These are phyloP conservation scores for Tricholoma furcatifolium DNA, from an alignment of 768 basidiomycete species.

Conservation along the genomic window DNA sequence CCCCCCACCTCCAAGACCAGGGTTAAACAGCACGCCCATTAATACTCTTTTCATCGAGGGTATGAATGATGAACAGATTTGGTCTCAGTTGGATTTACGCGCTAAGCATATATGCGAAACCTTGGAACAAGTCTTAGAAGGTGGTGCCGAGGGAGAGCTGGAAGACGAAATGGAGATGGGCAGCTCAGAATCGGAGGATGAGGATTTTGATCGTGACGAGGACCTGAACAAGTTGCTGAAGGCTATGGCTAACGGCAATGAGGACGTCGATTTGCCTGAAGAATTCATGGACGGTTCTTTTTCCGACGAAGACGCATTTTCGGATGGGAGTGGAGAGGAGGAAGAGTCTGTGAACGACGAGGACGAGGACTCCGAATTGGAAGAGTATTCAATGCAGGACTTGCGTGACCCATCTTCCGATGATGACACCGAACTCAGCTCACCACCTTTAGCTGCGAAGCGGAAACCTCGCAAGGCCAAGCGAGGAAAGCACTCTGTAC, in stretches of 20 bases:
- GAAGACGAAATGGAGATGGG: slow-evolving; percentile 27
- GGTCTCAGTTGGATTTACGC: slow-evolving; percentile 91
- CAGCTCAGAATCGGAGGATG: slow-evolving; percentile 29
- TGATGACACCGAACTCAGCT: slow-evolving; percentile 30
- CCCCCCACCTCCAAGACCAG: slow-evolving; percentile 27
- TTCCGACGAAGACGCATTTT: slow-evolving; percentile 17
- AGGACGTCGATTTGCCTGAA: slow-evolving; percentile 32
- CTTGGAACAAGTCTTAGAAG: slow-evolving; percentile 64
- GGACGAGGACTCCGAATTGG: slow-evolving; percentile 19
- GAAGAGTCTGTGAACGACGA: slow-evolving; percentile 26
- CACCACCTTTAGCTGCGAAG: slow-evolving; percentile 22
- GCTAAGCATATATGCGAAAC: slow-evolving; percentile 67
- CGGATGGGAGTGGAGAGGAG: slow-evolving; percentile 23
- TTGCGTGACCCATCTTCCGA: slow-evolving; percentile 40
- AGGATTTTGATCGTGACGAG: slow-evolving; percentile 32
- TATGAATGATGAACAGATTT: slow-evolving; percentile 85
- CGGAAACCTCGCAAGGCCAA: slow-evolving; percentile 17
- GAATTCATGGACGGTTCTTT: slow-evolving; percentile 24
- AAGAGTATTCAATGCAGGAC: slow-evolving; percentile 19
- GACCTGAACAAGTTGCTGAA: slow-evolving; percentile 23
- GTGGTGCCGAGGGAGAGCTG: slow-evolving; percentile 23
- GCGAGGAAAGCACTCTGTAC: slow-evolving; percentile 29
- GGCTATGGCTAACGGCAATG: slow-evolving; percentile 29
- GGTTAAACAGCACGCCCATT: slow-evolving; percentile 67
- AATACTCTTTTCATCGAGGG: slow-evolving; percentile 71